phyloP scores from a whole-genome alignment of 2,329 filamentous ascomycete genomes.

The Scolecobasidium constrictum region DNA sequence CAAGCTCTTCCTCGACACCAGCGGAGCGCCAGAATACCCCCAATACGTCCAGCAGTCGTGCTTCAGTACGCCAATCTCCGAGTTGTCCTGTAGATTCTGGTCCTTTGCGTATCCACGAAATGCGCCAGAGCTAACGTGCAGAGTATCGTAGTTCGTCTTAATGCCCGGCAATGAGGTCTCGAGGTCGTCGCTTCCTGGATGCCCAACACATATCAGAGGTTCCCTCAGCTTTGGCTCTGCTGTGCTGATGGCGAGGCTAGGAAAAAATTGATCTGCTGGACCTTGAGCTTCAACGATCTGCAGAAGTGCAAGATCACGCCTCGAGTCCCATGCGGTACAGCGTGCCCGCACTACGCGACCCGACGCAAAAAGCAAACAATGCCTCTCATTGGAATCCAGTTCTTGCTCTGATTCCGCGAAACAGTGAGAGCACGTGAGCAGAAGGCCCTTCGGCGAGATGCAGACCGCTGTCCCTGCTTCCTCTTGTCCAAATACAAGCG shows the following conservation, averaged over 20 bases:
- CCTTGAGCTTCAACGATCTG: constrained; percentile 25
- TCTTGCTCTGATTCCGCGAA: constrained; percentile 32
- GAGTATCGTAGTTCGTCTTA: constrained; percentile 34
- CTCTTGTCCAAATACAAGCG: constrained; percentile 8
- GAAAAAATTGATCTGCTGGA: constrained; percentile 11
- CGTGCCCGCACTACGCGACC: constrained; percentile 29
- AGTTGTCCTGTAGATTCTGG: constrained; percentile 39
- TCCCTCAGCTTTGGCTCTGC: constrained; percentile 12
- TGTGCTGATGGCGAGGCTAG: constrained; percentile 12
- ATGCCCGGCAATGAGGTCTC: constrained; percentile 26
- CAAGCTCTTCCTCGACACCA: constrained; percentile 30
- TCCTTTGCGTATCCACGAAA: constrained; percentile 29
- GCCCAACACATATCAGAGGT: constrained; percentile 27
- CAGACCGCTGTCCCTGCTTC: constrained; percentile 37
- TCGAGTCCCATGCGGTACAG: constrained; percentile 30
- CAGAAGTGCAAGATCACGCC: constrained; percentile 37
- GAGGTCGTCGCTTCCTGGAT: constrained; percentile 33
- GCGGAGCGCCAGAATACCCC: constrained; percentile 43
- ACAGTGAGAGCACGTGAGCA: constrained; percentile 43
- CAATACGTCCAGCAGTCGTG: constrained; percentile 49
- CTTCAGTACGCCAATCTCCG: constrained; percentile 40
- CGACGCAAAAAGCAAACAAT: constrained; percentile 35
- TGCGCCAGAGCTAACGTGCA: constrained; percentile 34
- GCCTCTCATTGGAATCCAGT: constrained; percentile 18
- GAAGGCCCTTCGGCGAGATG: constrained; percentile 31